Conservation (phyloP, 306 rosid genomes). For the Inga oerstediana region DNA sequence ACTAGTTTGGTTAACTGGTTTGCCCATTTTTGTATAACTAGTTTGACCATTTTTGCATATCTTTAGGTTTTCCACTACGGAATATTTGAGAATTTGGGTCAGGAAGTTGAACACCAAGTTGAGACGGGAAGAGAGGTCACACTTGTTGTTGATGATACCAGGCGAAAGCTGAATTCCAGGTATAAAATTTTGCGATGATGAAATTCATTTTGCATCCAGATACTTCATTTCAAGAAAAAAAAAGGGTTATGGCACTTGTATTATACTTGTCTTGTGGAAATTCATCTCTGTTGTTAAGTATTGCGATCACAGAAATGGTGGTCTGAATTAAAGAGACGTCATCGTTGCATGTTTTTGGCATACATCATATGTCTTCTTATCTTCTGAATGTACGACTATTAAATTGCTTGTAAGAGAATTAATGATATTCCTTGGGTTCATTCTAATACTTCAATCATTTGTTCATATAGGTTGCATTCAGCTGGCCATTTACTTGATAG, state of each 20-base stretch:
- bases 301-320: not conserved
- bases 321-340: not conserved
- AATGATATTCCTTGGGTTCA: conserved; percentile 1
- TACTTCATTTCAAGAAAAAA: not conserved
- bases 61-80: conserved; percentile 73
- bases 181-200: conserved; percentile 6
- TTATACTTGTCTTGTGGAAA: not conserved
- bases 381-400: conserved; percentile 10
- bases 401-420: conserved; percentile 8
- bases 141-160: conserved; percentile 65
- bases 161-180: conserved; percentile 74
- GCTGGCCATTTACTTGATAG: conserved; percentile 79
- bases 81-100: conserved; percentile 44
- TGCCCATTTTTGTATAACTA: not conserved
- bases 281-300: not conserved
- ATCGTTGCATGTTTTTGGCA: not conserved
- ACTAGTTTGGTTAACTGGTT: conserved; percentile 1
- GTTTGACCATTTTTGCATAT: not conserved
- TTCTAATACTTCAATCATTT: conserved; percentile 1
- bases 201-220: not conserved
- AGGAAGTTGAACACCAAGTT: conserved; percentile 37
- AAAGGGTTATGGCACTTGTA: not conserved
- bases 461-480: conserved; percentile 63
- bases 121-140: conserved; percentile 54
- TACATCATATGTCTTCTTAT: not conserved